These are phyloP conservation scores for Pythium sp. DNA, from an alignment of 352 stramenopile genomes.

Conservation along the genomic window DNA sequence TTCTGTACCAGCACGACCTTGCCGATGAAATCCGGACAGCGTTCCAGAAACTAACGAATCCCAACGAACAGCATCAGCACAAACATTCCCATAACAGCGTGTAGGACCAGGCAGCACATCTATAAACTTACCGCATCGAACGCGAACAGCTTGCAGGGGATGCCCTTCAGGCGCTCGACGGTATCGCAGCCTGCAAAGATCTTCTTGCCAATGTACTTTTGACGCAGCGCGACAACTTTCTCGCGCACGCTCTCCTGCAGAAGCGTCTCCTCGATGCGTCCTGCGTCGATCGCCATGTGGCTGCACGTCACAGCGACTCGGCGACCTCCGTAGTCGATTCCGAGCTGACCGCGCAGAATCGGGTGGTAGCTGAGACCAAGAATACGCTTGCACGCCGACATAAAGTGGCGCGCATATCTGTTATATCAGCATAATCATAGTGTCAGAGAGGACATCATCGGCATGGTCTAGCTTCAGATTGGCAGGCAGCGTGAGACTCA, in stretches of 20 bases:
- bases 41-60: conserved; percentile 75
- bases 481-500: conserved; percentile 27
- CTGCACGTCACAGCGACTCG: conserved; percentile 94
- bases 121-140: conserved; percentile 68
- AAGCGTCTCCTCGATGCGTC: conserved; percentile 55
- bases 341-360: conserved; percentile 88
- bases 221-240: conserved; percentile 48
- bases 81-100: neutral
- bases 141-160: conserved; percentile 96
- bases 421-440: neutral
- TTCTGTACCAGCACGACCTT: conserved; percentile 84
- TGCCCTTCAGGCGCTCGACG: conserved; percentile 95
- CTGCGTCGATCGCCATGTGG: conserved; percentile 82
- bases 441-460: neutral
- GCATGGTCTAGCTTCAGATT: neutral
- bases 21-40: conserved; percentile 76
- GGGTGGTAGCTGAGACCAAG: conserved; percentile 93
- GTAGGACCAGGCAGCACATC: neutral
- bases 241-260: conserved; percentile 40
- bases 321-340: conserved; percentile 94
- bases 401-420: conserved; percentile 84
- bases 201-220: conserved; percentile 65
- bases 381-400: conserved; percentile 90
- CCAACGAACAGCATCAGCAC: neutral
- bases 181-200: conserved; percentile 93